Conservation (phyloP, 2,329 filamentous ascomycete species). For the Microthyrium microscopicum region DNA sequence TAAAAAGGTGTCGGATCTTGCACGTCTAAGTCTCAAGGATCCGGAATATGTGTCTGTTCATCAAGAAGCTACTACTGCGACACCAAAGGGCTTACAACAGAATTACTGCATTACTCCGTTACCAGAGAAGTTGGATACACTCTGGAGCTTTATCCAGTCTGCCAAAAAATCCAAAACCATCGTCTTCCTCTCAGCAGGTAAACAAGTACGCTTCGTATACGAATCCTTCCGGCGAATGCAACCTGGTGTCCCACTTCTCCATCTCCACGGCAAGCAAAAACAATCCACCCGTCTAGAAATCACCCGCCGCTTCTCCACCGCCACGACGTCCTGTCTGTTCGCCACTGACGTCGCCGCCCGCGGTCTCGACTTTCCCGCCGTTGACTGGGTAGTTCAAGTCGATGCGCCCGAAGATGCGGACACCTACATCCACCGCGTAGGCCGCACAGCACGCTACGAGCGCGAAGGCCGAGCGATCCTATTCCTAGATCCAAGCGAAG, state of each 20-base stretch:
- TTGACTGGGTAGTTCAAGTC: constrained; percentile 98
- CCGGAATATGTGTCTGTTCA: constrained; percentile 94
- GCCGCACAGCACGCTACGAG: constrained; percentile 85
- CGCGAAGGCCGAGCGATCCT: constrained; percentile 74
- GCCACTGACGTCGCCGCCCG: constrained; percentile 90
- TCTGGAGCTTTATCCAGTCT: constrained; percentile 82
- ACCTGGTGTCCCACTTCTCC: constrained; percentile 80
- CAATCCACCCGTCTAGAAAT: constrained; percentile 79
- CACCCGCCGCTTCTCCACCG: constrained; percentile 62
- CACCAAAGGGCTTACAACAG: constrained; percentile 71
- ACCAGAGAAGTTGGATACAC: constrained; percentile 73
- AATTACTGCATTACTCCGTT: constrained; percentile 80
- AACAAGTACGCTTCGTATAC: constrained; percentile 92
- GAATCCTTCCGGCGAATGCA: constrained; percentile 86
- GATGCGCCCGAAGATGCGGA: constrained; percentile 94
- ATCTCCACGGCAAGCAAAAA: constrained; percentile 88
- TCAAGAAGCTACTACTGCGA: constrained; percentile 62
- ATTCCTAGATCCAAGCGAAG: constrained; percentile 84
- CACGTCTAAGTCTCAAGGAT: constrained; percentile 70
- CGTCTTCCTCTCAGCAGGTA: constrained; percentile 87
- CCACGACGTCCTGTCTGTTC: constrained; percentile 77
- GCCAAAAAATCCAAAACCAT: constrained; percentile 91
- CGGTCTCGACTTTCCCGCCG: constrained; percentile 87
- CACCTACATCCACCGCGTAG: constrained; percentile 94
- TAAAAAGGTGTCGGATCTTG: constrained; percentile 81